Evolutionary conservation across 2,329 filamentous ascomycete genomes (phyloP).

Genomic region (Trichoderma sp.): DNA sequence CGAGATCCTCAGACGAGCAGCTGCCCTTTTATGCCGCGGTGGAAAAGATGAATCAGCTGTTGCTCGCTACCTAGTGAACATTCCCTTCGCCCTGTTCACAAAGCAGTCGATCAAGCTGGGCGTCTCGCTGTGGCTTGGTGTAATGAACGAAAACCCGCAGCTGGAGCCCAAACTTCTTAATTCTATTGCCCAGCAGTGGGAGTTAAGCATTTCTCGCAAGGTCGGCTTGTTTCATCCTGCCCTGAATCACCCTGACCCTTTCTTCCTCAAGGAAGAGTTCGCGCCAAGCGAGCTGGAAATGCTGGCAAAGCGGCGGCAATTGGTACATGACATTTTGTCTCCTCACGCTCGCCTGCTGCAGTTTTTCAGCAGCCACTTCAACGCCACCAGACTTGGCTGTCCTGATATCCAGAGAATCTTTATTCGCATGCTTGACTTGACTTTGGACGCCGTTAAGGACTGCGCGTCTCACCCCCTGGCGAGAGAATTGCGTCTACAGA

Average conservation of each 20-base stretch:
- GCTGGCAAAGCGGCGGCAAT: conserved; percentile 72
- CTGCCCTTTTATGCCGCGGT: conserved; percentile 79
- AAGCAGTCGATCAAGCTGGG: conserved; percentile 95
- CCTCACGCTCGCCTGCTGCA: conserved; percentile 84
- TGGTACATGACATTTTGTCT: conserved; percentile 77
- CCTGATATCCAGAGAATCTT: conserved; percentile 80
- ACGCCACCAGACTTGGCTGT: conserved; percentile 82
- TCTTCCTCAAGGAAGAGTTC: conserved; percentile 89
- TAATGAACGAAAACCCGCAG: conserved; percentile 91
- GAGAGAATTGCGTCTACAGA: conserved; percentile 86
- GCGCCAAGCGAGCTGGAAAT: conserved; percentile 80
- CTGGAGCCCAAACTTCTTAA: conserved; percentile 83
- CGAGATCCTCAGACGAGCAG: conserved; percentile 79
- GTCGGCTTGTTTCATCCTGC: conserved; percentile 77
- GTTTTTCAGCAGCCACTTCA: conserved; percentile 93
- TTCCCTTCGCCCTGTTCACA: conserved; percentile 90
- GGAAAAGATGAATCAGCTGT: conserved; percentile 74
- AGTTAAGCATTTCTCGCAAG: conserved; percentile 72
- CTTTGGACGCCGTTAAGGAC: conserved; percentile 69
- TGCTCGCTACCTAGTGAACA: conserved; percentile 82
- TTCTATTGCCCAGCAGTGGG: conserved; percentile 89
- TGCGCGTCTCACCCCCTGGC: conserved; percentile 80
- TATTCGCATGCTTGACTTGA: conserved; percentile 74
- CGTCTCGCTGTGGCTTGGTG: conserved; percentile 91
- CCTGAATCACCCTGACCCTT: conserved; percentile 78